Evolutionary conservation across 768 basidiomycete genomes (phyloP), one percentile per base, ranked within the genome.

Genomic region (Leccinum rimulosum): DNA sequence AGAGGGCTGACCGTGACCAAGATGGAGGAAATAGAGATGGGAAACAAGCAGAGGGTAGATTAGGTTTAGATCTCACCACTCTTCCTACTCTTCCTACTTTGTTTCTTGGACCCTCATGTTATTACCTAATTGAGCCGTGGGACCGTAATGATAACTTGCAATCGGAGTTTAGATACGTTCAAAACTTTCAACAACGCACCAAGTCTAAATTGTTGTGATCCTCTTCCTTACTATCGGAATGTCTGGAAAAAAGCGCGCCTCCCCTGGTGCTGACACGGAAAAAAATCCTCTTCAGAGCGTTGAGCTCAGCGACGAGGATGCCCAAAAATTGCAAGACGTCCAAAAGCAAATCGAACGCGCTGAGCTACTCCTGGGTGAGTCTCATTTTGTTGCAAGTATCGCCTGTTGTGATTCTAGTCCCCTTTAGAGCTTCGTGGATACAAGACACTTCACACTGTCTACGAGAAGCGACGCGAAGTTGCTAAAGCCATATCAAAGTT

Each of bases 21-120:
- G 61, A 71, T 80, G 56, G 89, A 89, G 63, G 89, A 91, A 72
- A 81, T 93, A 43, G 93, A 95, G 77, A 81, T 93, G 79, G 92
- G 89, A 22, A 78, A 81, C 58, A 92, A 88, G 77, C 92, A 91
- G 75, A 82, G 91, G 61, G 80, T 87, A 28, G 91, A 92, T 68
- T 91, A 74, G 76, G 36, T 6, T 33, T 51, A 31, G 4, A 33
- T 38, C 33, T 36, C 19, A 10, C 10, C 14, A 50, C 15, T 50
- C 27, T 3, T 9, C 8, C 14, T 12, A 35, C 33, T 50, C 56
- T 36, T 40, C n/a, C n/a, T n/a, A n/a, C n/a, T n/a, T n/a, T n/a
- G n/a, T n/a, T n/a, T 50, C 56, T 36, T 40, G 52, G 28, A 47
- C 58, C 15, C 15, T 33, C 58, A 15, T 45, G n/a, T 51, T 40